A percentile compares a stretch with the other conserved stretches of the same genome.
These are phyloP conservation scores for Trametes cinnabarina DNA, from an alignment of 768 basidiomycete genomes.

Conservation along the genomic window DNA sequence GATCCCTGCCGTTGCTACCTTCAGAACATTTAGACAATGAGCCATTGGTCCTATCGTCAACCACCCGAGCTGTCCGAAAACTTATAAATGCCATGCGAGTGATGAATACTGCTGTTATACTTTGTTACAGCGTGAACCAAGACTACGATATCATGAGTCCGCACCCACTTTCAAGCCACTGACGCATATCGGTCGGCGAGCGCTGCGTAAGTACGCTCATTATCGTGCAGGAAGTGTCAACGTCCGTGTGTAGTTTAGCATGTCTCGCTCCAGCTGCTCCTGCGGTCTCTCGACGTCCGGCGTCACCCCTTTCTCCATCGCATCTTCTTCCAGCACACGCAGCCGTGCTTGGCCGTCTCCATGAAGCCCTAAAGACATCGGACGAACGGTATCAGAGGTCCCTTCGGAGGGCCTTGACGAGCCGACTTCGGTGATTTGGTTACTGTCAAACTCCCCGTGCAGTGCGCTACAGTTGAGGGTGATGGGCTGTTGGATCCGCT, in stretches of 20 bases:
- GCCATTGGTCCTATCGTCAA: too few species aligned
- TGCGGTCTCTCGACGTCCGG: constrained; percentile 5
- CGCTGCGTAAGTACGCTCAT: too few species aligned
- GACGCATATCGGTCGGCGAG: too few species aligned
- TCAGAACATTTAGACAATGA: too few species aligned
- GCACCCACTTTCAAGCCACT: too few species aligned
- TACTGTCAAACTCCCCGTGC: neutral
- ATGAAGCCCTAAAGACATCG: too few species aligned
- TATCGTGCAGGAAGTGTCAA: neutral
- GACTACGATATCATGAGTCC: too few species aligned
- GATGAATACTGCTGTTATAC: too few species aligned
- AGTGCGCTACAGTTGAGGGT: constrained; percentile 7
- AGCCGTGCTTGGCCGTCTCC: neutral
- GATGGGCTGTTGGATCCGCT: constrained; percentile 1
- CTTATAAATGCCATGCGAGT: too few species aligned
- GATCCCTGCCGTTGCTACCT: too few species aligned
- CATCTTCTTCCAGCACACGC: neutral
- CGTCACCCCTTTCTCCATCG: neutral
- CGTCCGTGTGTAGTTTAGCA: neutral
- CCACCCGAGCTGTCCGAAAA: too few species aligned
- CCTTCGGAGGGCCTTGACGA: neutral
- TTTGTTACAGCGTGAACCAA: too few species aligned
- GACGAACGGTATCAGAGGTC: neutral
- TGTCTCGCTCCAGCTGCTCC: neutral
- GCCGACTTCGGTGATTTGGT: neutral